Evolutionary conservation across 202 grass and related monocot genomes (phyloP), one percentile per base, ranked within the genome.

Genomic region (Schoenoplectus triqueter): DNA sequence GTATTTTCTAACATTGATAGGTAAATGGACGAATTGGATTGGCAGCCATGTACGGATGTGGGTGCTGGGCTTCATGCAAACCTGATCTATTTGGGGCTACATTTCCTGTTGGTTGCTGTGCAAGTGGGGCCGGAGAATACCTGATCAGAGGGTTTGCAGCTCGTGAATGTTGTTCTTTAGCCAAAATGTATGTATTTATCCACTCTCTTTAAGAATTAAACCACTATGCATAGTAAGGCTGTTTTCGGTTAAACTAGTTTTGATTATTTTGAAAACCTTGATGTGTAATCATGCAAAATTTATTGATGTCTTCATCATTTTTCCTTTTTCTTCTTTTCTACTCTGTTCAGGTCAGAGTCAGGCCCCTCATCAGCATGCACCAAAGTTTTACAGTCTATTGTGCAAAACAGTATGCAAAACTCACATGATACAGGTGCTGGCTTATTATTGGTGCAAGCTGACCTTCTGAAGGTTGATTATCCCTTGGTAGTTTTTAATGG

Each of bases 21-120:
- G 82, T 97, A 55, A 89, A 93, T 93, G 95, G 95, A 50, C 95
- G 95, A 0, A 86, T 94, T 74, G 95, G 95, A 65, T 90, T 97
- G 82, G 92, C 95, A 80, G 92, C 95, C 82, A 97, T 94, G 92
- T 97, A 90, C 83, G 95, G 95, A 57, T 93, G 90, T 69, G 95
- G 95, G 55, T 97, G 95, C 86, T 97, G 95, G 92, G 92, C 91
- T 82, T 91, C 92, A 86, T 87, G 87, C 56, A 93, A 89, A 91
- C 31, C 55, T 18, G 95, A 90, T 73, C 91, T 85, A n/a, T 94
- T 91, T 88, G 92, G 90, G 13, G 66, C 85, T 62, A 87, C 90
- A 68, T 94, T 86, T 44, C 3, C 92, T 52, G 85, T 94, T 85
- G 91, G 80, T 61, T 93, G 95, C 62, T 94, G 92, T 92, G 86